These are phyloP conservation scores for Triticum dicoccoides DNA, from an alignment of 176 grass and related monocot genomes.

Conservation along the genomic window DNA sequence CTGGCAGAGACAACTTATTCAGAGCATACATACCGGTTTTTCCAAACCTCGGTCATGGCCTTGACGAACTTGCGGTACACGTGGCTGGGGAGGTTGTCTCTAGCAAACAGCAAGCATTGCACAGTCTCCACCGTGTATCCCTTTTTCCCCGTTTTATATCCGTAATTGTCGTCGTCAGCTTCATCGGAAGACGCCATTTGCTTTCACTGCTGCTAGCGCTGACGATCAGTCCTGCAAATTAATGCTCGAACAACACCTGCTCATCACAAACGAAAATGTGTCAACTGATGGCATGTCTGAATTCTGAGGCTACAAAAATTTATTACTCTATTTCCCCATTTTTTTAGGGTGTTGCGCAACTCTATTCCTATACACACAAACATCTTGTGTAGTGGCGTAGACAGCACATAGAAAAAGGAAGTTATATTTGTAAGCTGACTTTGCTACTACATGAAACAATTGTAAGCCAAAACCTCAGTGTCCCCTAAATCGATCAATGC, in stretches of 20 bases:
- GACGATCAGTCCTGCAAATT: neutral
- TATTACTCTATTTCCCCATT: neutral
- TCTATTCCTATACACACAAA: neutral
- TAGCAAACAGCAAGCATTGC: constrained; percentile 18
- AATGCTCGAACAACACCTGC: constrained; percentile 23
- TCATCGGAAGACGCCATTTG: constrained; percentile 1
- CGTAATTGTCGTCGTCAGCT: neutral
- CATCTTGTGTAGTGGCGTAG: no score
- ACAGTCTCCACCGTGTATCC: neutral
- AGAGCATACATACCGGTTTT: neutral
- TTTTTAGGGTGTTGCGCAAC: neutral
- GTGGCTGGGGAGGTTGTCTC: neutral
- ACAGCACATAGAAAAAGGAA: neutral
- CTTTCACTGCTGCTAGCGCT: neutral
- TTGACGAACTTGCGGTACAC: constrained; percentile 5
- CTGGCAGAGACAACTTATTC: no score
- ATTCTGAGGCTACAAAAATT: neutral
- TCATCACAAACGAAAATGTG: neutral
- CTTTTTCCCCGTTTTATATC: neutral
- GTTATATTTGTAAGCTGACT: neutral
- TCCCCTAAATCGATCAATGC: no score
- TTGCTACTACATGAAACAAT: no score
- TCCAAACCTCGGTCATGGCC: neutral
- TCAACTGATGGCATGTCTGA: neutral
- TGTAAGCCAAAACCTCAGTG: no score